phyloP scores from a whole-genome alignment of 148 eudicot species.

The Amaranthus hypochondriacus region DNA sequence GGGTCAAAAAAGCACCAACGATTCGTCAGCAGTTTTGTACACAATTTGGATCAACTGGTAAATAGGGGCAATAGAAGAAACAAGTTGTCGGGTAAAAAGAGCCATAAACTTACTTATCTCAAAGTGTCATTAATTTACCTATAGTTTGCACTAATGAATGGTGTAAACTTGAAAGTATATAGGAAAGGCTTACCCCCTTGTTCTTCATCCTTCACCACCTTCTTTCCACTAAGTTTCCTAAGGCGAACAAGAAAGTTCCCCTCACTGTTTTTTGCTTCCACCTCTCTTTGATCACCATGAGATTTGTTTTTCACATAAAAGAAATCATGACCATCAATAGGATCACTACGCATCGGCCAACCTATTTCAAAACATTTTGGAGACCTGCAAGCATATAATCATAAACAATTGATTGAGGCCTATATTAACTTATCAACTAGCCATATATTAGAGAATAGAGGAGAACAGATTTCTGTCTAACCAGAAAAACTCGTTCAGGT shows the following conservation, averaged over 20 bases:
- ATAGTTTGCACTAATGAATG: background rate
- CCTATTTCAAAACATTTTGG: slow-evolving; percentile 80
- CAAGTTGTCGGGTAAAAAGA: background rate
- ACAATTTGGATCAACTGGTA: too few relatives aligned
- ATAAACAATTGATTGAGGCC: slow-evolving; percentile 6
- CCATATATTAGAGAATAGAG: slow-evolving; percentile 1
- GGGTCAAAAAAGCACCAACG: too few relatives aligned
- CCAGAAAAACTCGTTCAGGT: slow-evolving; percentile 95
- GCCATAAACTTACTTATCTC: background rate
- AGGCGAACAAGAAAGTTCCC: slow-evolving; percentile 31
- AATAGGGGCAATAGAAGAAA: too few relatives aligned
- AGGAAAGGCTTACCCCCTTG: slow-evolving; percentile 46
- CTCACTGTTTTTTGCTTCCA: background rate
- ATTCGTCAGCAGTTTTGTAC: too few relatives aligned
- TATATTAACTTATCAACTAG: background rate
- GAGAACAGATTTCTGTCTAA: slow-evolving; percentile 23
- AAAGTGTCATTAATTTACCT: background rate
- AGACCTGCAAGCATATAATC: slow-evolving; percentile 52
- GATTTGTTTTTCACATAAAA: slow-evolving; percentile 41
- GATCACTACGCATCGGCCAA: slow-evolving; percentile 70
- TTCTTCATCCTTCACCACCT: slow-evolving; percentile 48
- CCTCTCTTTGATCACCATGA: slow-evolving; percentile 17
- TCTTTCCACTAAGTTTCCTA: slow-evolving; percentile 29
- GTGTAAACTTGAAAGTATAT: background rate
- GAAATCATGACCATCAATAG: slow-evolving; percentile 62